Evolutionary conservation across 1,284 basidiomycete genomes (phyloP), one percentile per base, ranked within the genome.

Genomic region (Ustilago tritici): DNA sequence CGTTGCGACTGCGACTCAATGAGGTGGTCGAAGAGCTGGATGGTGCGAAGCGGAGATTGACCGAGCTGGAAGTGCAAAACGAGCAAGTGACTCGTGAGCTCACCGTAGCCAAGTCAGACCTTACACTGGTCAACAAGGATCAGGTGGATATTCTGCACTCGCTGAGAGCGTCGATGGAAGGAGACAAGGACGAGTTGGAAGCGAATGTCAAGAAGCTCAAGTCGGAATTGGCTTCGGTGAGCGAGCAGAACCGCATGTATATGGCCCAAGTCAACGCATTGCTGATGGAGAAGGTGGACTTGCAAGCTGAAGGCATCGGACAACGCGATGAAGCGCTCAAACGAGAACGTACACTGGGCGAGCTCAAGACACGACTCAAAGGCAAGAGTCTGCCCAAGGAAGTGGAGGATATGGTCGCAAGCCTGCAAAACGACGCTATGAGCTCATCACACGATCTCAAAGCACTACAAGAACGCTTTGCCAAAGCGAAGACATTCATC

Each of bases 401-500:
- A 69, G 89, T 93, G 84, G 94, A 93, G 83, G 88, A 90, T 10
- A 90, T 91, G 59, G 85, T 96, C n/a, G 88, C 94, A 17, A 89
- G 89, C 28, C 86, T 95, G 73, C 93, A 95, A 83, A 91, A 92
- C 83, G 92, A 93, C 70, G 93, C 92, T 77, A 87, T 92, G 50
- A 88, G 88, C 63, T 87, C 93, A 60, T 91, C 92, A 73, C 91
- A 92, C 81, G 90, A 93, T 65, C 87, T 91, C 64, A 93, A 92
- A 87, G 91, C 90, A 14, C 85, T 90, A 1, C 90, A 91, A 75
- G 93, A 94, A 75, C 95, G 94, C 86, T 88, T 97, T 56, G 86
- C 89, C 74, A 95, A 95, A 87, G 93, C 94, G 4, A 92, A 91
- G 80, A 89, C 94, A 92, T 95, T 96, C 86, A 95, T 97, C 88